Evolutionary conservation across 2,329 filamentous ascomycete genomes (phyloP), one percentile per base, ranked within the genome.

Genomic region (Diplodia mutila): DNA sequence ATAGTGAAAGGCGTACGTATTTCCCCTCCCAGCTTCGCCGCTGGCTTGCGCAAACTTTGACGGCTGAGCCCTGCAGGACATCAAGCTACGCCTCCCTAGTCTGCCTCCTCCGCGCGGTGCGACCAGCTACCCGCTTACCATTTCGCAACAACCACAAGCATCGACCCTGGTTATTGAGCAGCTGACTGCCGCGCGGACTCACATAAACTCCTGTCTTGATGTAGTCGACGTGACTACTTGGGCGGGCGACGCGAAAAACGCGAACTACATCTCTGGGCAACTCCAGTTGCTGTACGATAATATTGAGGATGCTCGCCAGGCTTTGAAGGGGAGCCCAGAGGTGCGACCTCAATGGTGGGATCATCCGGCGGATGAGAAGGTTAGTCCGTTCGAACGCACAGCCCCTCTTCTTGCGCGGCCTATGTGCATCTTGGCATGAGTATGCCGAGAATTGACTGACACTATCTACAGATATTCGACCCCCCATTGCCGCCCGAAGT

Each of bases 1-100:
- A 90, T 99, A 70, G 90, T 97, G 70, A 97, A 97, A 78, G 94
- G 93, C 71, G 92, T 94, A 84, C 73, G 89, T 85, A 14, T 9
- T 21, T 39, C 39, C 46, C 34, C n/a, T n/a, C n/a, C 32, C 37
- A 32, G 37, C 32, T 25, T 27, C 32, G 51, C 8, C 57, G 27
- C 64, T 67, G 70, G 11, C 52, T 46, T 27, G 39, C 53, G 46
- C 51, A 61, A 39, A 52, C 37, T n/a, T 39, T 51, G 23, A 42
- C 3, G 34, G 61, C 49, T 69, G 48, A 55, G 29, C 51, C 34
- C 7, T 57, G 48, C 69, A 92, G 90, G 90, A 91, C 69, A 86
- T 97, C 69, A 88, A 91, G 75, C 86, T 97, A 42, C 90, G 91
- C 64, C 86, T 97, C 14, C 85, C 87, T 69, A 93, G 90, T 67